phyloP scores from a whole-genome alignment of 2,329 filamentous ascomycete genomes.

The Xylariaceae sp. region DNA sequence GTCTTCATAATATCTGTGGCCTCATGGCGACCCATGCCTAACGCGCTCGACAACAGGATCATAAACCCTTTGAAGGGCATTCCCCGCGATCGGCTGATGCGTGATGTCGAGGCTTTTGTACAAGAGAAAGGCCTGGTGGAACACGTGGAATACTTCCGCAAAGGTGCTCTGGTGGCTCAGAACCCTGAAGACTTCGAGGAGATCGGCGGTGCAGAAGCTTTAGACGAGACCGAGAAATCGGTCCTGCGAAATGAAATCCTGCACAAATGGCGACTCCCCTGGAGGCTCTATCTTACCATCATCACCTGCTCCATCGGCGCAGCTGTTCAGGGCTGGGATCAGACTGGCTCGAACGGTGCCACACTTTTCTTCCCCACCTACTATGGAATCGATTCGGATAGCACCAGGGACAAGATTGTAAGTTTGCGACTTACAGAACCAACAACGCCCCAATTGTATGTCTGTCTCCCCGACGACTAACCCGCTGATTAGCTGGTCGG shows the following conservation, averaged over 20 bases:
- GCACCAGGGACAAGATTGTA: conserved; percentile 29
- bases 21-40: background rate
- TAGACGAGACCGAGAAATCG: conserved; percentile 57
- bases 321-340: conserved; percentile 67
- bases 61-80: conserved; percentile 48
- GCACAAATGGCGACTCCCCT: conserved; percentile 65
- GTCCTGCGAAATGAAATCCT: conserved; percentile 58
- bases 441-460: conserved; percentile 16
- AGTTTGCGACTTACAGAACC: conserved; percentile 23
- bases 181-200: conserved; percentile 60
- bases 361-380: conserved; percentile 57
- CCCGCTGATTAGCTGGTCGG: conserved; percentile 45
- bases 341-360: conserved; percentile 60
- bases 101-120: conserved; percentile 58
- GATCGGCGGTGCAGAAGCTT: conserved; percentile 52
- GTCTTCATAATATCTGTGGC: background rate
- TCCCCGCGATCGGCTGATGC: conserved; percentile 49
- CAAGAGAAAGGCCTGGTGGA: conserved; percentile 54
- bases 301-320: conserved; percentile 64
- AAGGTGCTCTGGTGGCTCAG: conserved; percentile 71
- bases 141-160: conserved; percentile 55
- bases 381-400: conserved; percentile 45
- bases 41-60: conserved; percentile 33
- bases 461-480: conserved; percentile 12
- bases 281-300: conserved; percentile 62